phyloP scores from a whole-genome alignment of 2,329 filamentous ascomycete genomes.

The Pleomassaria siparia region DNA sequence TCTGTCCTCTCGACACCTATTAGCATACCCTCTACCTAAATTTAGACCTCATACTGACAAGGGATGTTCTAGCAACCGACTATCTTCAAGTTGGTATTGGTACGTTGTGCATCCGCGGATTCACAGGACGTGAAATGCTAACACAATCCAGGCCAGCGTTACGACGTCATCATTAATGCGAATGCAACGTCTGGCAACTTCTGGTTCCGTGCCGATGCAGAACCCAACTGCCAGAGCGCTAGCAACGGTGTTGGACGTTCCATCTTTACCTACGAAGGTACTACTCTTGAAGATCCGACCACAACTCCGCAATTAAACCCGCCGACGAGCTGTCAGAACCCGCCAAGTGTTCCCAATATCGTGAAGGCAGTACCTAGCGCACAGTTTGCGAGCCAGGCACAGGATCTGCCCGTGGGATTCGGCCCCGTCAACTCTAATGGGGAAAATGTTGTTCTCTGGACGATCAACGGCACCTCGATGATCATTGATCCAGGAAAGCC shows the following conservation, averaged over 20 bases:
- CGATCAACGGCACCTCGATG: conserved; percentile 50
- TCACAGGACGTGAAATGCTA: background rate
- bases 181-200: conserved; percentile 34
- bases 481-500: conserved; percentile 52
- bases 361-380: conserved; percentile 35
- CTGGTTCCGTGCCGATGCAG: conserved; percentile 37
- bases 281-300: conserved; percentile 39
- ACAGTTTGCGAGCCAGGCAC: conserved; percentile 26
- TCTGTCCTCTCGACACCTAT: no score
- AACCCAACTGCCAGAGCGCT: conserved; percentile 24
- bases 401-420: conserved; percentile 31
- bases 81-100: conserved; percentile 45
- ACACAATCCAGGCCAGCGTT: conserved; percentile 28
- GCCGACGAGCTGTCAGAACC: conserved; percentile 39
- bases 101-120: conserved; percentile 13
- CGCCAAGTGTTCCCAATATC: conserved; percentile 38
- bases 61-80: no score
- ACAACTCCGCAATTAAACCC: conserved; percentile 24
- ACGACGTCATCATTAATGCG: conserved; percentile 40
- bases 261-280: conserved; percentile 43
- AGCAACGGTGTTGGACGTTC: conserved; percentile 34
- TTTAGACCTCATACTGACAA: no score
- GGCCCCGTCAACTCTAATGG: conserved; percentile 31
- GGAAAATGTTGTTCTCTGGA: conserved; percentile 33
- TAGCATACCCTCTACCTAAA: no score